phyloP scores from a whole-genome alignment of 2,329 filamentous ascomycete species.

The Colletotrichum somersetense region DNA sequence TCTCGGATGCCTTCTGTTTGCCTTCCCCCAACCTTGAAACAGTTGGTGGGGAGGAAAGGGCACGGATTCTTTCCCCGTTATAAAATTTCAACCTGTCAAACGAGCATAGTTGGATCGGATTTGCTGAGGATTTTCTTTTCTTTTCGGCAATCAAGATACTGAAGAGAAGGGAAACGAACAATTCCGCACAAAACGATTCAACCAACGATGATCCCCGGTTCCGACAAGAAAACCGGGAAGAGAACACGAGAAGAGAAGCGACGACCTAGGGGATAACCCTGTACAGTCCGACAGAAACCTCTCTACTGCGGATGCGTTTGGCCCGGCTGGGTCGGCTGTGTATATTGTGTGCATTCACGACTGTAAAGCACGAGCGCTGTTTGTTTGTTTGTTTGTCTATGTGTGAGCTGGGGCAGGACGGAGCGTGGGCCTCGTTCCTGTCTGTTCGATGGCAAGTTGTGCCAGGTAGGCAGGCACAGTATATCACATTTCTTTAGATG shows the following conservation, averaged over 20 bases:
- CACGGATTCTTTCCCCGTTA: constrained; percentile 28
- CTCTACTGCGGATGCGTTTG: constrained; percentile 15
- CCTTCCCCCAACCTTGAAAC: constrained; percentile 16
- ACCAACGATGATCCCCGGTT: constrained; percentile 1
- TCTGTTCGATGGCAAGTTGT: constrained; percentile 16
- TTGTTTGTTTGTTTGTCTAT: not conserved
- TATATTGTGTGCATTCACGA: constrained; percentile 35
- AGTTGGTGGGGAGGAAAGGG: constrained; percentile 16
- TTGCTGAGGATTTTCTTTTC: constrained; percentile 39
- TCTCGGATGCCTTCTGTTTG: constrained; percentile 29
- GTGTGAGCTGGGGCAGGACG: constrained; percentile 4
- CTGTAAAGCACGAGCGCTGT: constrained; percentile 20
- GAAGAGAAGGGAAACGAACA: constrained; percentile 34
- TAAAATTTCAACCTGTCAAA: constrained; percentile 12
- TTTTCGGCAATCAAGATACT: constrained; percentile 40
- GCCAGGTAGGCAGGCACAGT: constrained; percentile 9
- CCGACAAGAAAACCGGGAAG: constrained; percentile 11
- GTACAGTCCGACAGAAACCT: constrained; percentile 10
- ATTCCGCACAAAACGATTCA: constrained; percentile 8
- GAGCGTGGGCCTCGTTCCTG: not conserved
- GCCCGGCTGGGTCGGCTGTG: constrained; percentile 19
- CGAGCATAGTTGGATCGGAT: constrained; percentile 37
- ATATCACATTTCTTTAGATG: constrained; percentile 34
- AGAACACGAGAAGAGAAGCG: constrained; percentile 9
- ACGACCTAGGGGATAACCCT: constrained; percentile 9